Evolutionary conservation across 2,329 filamentous ascomycete genomes (phyloP).

Genomic region (Didymella segeticola): DNA sequence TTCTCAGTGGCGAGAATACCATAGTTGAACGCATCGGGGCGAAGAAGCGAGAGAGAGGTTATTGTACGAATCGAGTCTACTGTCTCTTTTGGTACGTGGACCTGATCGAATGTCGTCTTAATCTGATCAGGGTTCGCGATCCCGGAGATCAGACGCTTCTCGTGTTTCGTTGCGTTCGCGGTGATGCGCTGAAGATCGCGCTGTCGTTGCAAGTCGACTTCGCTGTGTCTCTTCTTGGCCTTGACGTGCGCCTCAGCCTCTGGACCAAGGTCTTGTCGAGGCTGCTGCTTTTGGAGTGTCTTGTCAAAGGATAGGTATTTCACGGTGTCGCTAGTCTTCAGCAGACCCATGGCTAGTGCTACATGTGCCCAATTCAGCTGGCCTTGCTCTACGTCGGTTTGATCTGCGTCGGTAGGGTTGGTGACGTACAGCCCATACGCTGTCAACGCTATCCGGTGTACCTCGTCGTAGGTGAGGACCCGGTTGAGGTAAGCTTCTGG

Average conservation of each 20-base stretch:
- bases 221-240: conserved; percentile 18
- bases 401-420: conserved; percentile 16
- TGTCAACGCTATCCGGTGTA: conserved; percentile 65
- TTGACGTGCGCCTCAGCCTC: conserved; percentile 15
- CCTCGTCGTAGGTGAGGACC: conserved; percentile 65
- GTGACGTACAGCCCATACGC: conserved; percentile 55
- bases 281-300: conserved; percentile 12
- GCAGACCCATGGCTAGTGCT: conserved; percentile 50
- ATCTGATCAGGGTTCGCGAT: conserved; percentile 84
- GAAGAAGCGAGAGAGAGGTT: conserved; percentile 83
- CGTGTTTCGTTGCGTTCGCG: conserved; percentile 68
- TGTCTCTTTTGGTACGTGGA: conserved; percentile 82
- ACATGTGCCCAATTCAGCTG: conserved; percentile 52
- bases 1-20: conserved; percentile 90
- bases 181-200: conserved; percentile 56
- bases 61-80: conserved; percentile 87
- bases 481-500: conserved; percentile 48
- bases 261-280: conserved; percentile 6
- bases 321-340: conserved; percentile 55
- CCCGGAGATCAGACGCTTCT: conserved; percentile 81
- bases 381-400: conserved; percentile 6
- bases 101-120: conserved; percentile 83
- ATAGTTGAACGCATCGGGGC: conserved; percentile 95
- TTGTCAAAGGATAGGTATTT: conserved; percentile 52
- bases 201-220: conserved; percentile 52